Percentiles rank a stretch among this genome's conserved stretches.
These are phyloP conservation scores for Rhizopus arrhizus DNA, from an alignment of 371 early-diverging fungal species.

Conservation along the genomic window DNA sequence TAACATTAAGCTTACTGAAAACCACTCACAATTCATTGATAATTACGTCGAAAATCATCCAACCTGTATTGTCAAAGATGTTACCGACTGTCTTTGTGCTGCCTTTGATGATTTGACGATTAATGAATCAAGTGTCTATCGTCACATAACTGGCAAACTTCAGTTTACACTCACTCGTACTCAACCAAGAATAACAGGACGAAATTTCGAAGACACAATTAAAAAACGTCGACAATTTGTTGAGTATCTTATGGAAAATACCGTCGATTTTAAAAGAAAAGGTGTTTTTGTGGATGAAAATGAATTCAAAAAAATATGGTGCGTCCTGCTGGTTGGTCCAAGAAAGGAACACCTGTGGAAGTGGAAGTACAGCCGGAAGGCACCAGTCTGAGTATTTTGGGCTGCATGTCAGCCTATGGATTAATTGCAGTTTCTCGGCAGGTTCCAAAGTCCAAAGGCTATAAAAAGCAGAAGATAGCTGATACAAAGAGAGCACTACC, in stretches of 20 bases:
- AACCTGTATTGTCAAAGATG: slow-evolving; percentile 21
- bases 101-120: slow-evolving; percentile 12
- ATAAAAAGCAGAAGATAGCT: slow-evolving; percentile 15
- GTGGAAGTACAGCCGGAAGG: slow-evolving; percentile 18
- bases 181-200: background rate
- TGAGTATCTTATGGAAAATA: slow-evolving; percentile 10
- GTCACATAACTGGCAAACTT: background rate
- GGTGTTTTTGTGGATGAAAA: slow-evolving; percentile 18
- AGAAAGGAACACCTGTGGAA: slow-evolving; percentile 17
- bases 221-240: slow-evolving; percentile 1
- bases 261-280: slow-evolving; percentile 15
- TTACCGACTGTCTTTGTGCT: slow-evolving; percentile 10
- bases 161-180: background rate
- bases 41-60: slow-evolving; percentile 10
- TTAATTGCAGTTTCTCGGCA: slow-evolving; percentile 18
- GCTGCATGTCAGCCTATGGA: slow-evolving; percentile 17
- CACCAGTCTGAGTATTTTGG: slow-evolving; percentile 16
- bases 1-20: slow-evolving; percentile 11
- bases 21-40: slow-evolving; percentile 13
- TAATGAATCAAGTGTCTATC: slow-evolving; percentile 10
- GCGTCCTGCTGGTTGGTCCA: slow-evolving; percentile 15
- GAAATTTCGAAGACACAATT: background rate
- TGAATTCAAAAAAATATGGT: slow-evolving; percentile 12
- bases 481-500: slow-evolving; percentile 19
- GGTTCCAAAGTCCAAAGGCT: slow-evolving; percentile 13